Conservation (phyloP, 768 basidiomycete genomes). For the Porpolomopsis calyptriformis region DNA sequence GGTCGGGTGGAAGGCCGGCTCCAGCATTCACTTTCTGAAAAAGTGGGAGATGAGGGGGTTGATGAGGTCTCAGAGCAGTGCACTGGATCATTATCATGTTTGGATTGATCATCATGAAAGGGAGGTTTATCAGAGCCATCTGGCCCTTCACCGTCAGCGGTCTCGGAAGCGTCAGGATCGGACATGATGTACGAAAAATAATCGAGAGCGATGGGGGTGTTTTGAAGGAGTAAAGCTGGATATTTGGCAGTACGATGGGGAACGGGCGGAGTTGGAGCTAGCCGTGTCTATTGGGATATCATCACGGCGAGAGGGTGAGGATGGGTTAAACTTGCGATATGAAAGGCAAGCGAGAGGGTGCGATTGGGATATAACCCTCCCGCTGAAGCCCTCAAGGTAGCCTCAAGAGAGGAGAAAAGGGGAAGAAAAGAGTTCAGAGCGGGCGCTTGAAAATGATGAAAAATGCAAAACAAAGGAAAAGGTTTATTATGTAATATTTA, state of each 20-base stretch:
- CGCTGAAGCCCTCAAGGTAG: conserved; percentile 2
- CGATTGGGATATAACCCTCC: conserved; percentile 4
- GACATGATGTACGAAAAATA: conserved; percentile 28
- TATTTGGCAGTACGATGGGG: conserved; percentile 5
- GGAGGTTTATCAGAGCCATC: conserved; percentile 56
- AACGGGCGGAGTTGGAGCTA: conserved; percentile 10
- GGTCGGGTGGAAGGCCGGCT: conserved; percentile 46
- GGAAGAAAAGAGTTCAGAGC: too few relatives aligned
- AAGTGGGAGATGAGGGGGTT: conserved; percentile 34
- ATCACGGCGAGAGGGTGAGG: conserved; percentile 33
- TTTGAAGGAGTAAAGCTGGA: conserved; percentile 7
- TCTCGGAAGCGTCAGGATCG: conserved; percentile 37
- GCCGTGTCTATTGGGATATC: conserved; percentile 29
- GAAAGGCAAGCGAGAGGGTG: conserved; percentile 2
- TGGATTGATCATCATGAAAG: conserved; percentile 23
- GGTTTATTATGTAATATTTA: too few relatives aligned
- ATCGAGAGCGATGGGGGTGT: conserved; percentile 17
- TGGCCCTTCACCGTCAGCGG: conserved; percentile 44
- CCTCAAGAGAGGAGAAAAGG: too few relatives aligned
- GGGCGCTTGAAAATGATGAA: too few relatives aligned
- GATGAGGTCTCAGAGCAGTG: conserved; percentile 30
- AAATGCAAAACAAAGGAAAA: too few relatives aligned
- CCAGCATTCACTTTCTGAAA: conserved; percentile 46
- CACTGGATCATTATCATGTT: conserved; percentile 16
- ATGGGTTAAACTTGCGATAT: conserved; percentile 15